Evolutionary conservation across 2,329 filamentous ascomycete genomes (phyloP), one percentile per base, ranked within the genome.

Genomic region (Rhinocladiella mackenziei): DNA sequence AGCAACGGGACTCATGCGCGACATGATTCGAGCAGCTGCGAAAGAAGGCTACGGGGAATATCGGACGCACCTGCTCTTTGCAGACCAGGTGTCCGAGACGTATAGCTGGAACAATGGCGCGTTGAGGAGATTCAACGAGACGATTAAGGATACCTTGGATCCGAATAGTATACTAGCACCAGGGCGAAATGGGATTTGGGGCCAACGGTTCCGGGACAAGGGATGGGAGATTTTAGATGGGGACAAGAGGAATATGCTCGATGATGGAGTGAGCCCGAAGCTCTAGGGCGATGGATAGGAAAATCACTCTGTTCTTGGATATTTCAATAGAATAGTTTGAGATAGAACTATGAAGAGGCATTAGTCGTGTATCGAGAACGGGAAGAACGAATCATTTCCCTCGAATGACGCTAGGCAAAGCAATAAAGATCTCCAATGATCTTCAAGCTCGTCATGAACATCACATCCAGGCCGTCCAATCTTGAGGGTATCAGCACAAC

Each of bases 111-210:
- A 66, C 25, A 59, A 65, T 32, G 58, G 64, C 42, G 67, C 66
- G 3, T 54, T 67, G 51, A 62, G 67, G 58, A 64, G 60, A 43
- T 63, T 73, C 39, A 70, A 70, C 43, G 65, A 72, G 56, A 60
- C 54, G 31, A 62, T 73, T 39, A 74, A 73, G 55, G 67, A 72
- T 56, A 65, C 66, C 1, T 43, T 73, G n/a, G 69, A 73, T 59
- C 69, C 70, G 1, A 72, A 71, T 48, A 67, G 68, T 0, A 72
- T 73, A 37, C 49, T 73, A 38, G 66, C 68, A 5, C 70, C 69
- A 2, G 71, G 71, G 0, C 66, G 68, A 47, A 69, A 68, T 47
- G 70, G 70, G 1, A 67, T 73, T 11, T 72, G 68, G 69, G 50
- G 50, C 11, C 19, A 43, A 18, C 32, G 40, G 11, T 53, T 39